Base-by-base conservation (phyloP, 371 early-diverging fungal genomes). In the Mortierella sp. region DNA sequence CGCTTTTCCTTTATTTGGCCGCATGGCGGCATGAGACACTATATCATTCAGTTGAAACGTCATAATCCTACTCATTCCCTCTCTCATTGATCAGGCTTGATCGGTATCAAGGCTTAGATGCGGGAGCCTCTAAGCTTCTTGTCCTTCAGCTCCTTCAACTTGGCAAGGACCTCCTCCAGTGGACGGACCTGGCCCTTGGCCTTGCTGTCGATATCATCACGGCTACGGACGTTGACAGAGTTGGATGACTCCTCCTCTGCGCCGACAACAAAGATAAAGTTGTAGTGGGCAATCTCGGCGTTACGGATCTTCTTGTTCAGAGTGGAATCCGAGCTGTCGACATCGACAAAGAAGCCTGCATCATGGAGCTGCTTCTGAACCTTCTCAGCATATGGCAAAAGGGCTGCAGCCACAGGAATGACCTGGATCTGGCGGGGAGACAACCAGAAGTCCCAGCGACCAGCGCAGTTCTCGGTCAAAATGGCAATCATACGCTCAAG, bases 371-470 rank as follows among this genome's bases (percentile, higher is more conserved):
- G 71, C 56, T 84, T 54, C 64, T 27, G 72, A 37, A 71, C 87
- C 75, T 63, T 84, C 80, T 81, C 88, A 1, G 94, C 94, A 67
- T 94, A 94, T 15, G 84, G 87, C 34, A 81, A 78, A 72, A 89
- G 83, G 0, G 86, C 82, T 27, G 78, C 83, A 1, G 91, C 86
- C 14, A 94, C 90, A 21, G 97, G 97, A 49, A 99, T 87, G 28
- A 99, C 87, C 49, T 91, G 88, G 42, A 96, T 87, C 81, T 99
- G 99, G 51, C 97, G 93, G 37, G 99, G 99, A 30, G 93, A 93
- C 24, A 99, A 84, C 99, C 99, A 99, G 89, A 99, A 95, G 49
- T 99, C 99, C 92, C 99, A 95, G 63, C 93, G 94, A 58, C 98
- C 98, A 32, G 88, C 96, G 83, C 90, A 97, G 83, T 94, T 92